These are phyloP conservation scores for Phoenix dactylifera DNA, from an alignment of 176 grass and related monocot species.

Conservation along the genomic window DNA sequence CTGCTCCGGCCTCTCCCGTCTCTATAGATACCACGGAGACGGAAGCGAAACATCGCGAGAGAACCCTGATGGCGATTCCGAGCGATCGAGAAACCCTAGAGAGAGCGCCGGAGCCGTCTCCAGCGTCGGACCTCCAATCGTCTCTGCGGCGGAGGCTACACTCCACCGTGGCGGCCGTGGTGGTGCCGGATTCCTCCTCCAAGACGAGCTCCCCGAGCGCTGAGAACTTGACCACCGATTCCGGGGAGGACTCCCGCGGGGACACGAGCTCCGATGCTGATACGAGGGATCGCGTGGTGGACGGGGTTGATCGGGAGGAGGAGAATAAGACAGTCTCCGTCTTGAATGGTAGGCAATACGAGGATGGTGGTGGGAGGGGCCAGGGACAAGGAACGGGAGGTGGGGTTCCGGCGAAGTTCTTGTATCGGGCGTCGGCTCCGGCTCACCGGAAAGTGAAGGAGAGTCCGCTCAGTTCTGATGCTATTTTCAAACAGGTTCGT, in stretches of 20 bases:
- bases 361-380: not conserved
- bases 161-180: not conserved
- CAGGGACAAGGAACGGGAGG: not conserved
- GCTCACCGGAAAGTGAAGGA: conserved; percentile 72
- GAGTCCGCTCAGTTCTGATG: conserved; percentile 86
- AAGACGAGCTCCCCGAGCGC: not conserved
- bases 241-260: conserved; percentile 4
- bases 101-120: not conserved
- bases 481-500: conserved; percentile 75
- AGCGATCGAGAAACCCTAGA: not conserved
- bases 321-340: conserved; percentile 1
- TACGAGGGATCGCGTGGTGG: not conserved
- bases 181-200: not conserved
- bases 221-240: not conserved
- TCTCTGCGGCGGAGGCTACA: not conserved
- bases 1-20: no score
- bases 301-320: conserved; percentile 2
- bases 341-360: no score
- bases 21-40: no score
- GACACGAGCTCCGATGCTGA: conserved; percentile 18
- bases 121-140: not conserved
- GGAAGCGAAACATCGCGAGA: not conserved
- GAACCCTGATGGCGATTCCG: not conserved
- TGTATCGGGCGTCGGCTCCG: conserved; percentile 61
- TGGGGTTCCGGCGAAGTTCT: conserved; percentile 14